phyloP scores from a whole-genome alignment of 768 basidiomycete genomes.

The Rhodotorula graminis region DNA sequence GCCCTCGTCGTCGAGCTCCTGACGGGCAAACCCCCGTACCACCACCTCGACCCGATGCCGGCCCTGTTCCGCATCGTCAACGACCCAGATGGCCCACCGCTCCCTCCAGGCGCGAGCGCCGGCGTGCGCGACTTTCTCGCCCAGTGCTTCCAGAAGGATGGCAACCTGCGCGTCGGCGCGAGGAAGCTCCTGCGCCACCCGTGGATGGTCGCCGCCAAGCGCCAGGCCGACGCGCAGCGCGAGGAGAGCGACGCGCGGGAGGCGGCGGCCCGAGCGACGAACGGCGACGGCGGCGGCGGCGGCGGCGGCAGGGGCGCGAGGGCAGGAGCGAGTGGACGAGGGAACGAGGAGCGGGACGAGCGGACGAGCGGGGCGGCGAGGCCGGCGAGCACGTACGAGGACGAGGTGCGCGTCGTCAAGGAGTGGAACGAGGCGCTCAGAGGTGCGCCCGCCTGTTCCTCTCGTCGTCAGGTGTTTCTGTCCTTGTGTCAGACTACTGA shows the following conservation, averaged over 20 bases:
- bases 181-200: constrained; percentile 87
- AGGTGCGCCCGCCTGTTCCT: constrained; percentile 53
- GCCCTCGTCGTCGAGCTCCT: constrained; percentile 96
- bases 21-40: constrained; percentile 88
- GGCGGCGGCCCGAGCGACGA: neutral
- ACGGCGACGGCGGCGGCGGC: too few relatives aligned
- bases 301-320: neutral
- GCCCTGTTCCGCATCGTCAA: constrained; percentile 97
- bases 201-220: constrained; percentile 86
- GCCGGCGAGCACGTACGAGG: constrained; percentile 61
- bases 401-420: constrained; percentile 89
- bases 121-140: constrained; percentile 92
- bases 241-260: constrained; percentile 40
- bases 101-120: constrained; percentile 90
- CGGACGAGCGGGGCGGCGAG: constrained; percentile 45
- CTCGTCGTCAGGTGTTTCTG: neutral
- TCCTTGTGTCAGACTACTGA: neutral
- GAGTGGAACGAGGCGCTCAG: constrained; percentile 98
- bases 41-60: constrained; percentile 94
- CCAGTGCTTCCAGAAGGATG: constrained; percentile 97
- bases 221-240: constrained; percentile 51
- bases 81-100: constrained; percentile 83
- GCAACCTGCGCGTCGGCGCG: constrained; percentile 86
- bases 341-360: neutral
- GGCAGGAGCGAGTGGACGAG: neutral